Conservation (phyloP, 805 yeast genomes). For the Barnettozyma sucrosica region DNA sequence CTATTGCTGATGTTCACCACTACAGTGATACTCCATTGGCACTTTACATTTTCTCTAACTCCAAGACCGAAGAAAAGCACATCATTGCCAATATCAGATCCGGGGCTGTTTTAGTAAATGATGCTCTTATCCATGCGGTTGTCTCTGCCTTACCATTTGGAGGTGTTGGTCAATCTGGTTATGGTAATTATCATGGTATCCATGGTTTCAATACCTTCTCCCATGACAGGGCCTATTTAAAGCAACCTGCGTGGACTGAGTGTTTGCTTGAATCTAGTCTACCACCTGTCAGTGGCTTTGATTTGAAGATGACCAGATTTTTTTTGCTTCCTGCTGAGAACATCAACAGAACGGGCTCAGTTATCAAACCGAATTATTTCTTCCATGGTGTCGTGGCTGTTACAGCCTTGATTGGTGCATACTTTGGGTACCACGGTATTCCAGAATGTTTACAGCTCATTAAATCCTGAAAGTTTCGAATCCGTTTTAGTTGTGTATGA, state of each 20-base stretch:
- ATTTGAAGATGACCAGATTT: conserved; percentile 25
- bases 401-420: conserved; percentile 13
- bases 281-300: conserved; percentile 47
- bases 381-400: conserved; percentile 10
- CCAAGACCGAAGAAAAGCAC: conserved; percentile 40
- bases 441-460: not conserved
- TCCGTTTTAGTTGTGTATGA: no score
- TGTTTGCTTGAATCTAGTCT: conserved; percentile 52
- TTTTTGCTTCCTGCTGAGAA: conserved; percentile 29
- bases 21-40: conserved; percentile 78
- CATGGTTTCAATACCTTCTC: conserved; percentile 54
- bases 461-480: not conserved
- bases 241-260: conserved; percentile 64
- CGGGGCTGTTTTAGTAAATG: conserved; percentile 69
- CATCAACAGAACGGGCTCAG: conserved; percentile 34
- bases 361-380: conserved; percentile 16
- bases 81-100: conserved; percentile 56
- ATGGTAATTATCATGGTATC: conserved; percentile 77
- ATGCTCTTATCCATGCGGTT: conserved; percentile 65
- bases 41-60: conserved; percentile 56
- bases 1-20: conserved; percentile 37
- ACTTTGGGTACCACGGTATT: conserved; percentile 10
- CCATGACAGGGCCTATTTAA: conserved; percentile 63
- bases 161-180: conserved; percentile 82
- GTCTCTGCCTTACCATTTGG: conserved; percentile 77